These are phyloP conservation scores for Kitagawia praeruptora DNA, from an alignment of 129 eudicot genomes.

Conservation along the genomic window DNA sequence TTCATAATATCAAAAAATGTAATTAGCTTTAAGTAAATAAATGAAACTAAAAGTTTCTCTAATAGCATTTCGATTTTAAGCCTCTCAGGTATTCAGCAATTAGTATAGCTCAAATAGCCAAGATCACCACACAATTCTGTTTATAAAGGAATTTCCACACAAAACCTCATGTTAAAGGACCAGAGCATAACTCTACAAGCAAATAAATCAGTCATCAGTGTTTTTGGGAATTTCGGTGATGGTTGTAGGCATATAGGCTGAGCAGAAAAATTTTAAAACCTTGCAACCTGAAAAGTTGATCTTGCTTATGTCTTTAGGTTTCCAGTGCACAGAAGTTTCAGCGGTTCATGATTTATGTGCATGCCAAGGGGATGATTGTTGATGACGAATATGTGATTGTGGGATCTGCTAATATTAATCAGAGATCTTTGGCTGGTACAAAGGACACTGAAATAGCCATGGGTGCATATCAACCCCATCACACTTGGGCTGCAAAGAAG, in stretches of 20 bases:
- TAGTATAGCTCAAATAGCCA: background rate
- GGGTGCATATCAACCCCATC: slow-evolving; percentile 94
- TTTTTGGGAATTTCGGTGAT: background rate
- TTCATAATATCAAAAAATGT: background rate
- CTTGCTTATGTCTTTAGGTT: slow-evolving; percentile 33
- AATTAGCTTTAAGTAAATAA: background rate
- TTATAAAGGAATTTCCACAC: background rate
- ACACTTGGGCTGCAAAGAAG: slow-evolving; percentile 54
- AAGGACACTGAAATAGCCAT: slow-evolving; percentile 97
- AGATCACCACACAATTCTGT: background rate
- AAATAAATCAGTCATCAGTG: background rate
- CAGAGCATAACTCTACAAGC: background rate
- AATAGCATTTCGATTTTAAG: background rate
- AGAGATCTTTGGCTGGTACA: slow-evolving; percentile 91
- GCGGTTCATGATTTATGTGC: slow-evolving; percentile 93
- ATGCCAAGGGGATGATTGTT: slow-evolving; percentile 94
- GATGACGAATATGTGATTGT: slow-evolving; percentile 89
- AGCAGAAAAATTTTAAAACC: background rate
- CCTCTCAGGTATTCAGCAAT: background rate
- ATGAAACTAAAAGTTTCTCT: background rate
- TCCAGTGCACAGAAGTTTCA: slow-evolving; percentile 54
- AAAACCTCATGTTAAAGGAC: background rate
- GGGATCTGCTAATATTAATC: slow-evolving; percentile 93
- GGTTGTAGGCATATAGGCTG: background rate
- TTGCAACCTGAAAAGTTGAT: slow-evolving; percentile 15